Evolutionary conservation across 805 yeast genomes (phyloP).

Genomic region (Danielozyma ontarioensis): DNA sequence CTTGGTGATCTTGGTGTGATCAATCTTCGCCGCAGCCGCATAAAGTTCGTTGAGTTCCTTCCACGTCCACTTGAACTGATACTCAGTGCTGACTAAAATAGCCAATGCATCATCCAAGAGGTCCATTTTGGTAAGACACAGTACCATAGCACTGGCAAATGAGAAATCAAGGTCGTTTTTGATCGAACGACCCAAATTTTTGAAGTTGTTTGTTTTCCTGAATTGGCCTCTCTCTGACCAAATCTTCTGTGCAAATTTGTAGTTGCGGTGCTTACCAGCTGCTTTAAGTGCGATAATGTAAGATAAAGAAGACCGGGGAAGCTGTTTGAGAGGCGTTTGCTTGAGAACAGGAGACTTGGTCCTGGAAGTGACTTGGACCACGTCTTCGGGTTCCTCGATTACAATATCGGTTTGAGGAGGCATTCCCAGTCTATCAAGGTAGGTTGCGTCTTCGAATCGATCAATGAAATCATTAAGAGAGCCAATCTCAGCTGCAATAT

Average conservation of each 20-base stretch:
- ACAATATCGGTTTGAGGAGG: constrained; percentile 3
- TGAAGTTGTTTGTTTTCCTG: constrained; percentile 53
- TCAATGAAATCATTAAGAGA: constrained; percentile 27
- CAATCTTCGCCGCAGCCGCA: constrained; percentile 26
- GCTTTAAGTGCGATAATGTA: constrained; percentile 65
- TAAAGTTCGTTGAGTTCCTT: constrained; percentile 25
- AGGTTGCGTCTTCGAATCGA: constrained; percentile 25
- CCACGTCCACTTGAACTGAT: constrained; percentile 67
- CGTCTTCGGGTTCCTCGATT: constrained; percentile 1
- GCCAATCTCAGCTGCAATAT: constrained; percentile 37
- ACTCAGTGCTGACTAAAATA: constrained; percentile 60
- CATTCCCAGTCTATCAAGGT: constrained; percentile 19
- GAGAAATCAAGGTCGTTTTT: constrained; percentile 51
- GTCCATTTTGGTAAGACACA: constrained; percentile 50
- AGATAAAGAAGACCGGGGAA: constrained; percentile 35
- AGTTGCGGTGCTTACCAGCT: constrained; percentile 51
- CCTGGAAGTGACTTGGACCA: constrained; percentile 1
- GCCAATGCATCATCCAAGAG: constrained; percentile 65
- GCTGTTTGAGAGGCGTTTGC: constrained; percentile 3
- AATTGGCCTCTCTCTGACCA: constrained; percentile 80
- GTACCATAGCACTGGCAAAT: constrained; percentile 71
- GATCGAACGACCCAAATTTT: constrained; percentile 21
- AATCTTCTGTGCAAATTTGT: constrained; percentile 54
- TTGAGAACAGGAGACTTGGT: constrained; percentile 19
- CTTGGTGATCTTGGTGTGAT: constrained; percentile 22